Conservation (phyloP, 2,329 filamentous ascomycete species). For the Neonectria coccinea region DNA sequence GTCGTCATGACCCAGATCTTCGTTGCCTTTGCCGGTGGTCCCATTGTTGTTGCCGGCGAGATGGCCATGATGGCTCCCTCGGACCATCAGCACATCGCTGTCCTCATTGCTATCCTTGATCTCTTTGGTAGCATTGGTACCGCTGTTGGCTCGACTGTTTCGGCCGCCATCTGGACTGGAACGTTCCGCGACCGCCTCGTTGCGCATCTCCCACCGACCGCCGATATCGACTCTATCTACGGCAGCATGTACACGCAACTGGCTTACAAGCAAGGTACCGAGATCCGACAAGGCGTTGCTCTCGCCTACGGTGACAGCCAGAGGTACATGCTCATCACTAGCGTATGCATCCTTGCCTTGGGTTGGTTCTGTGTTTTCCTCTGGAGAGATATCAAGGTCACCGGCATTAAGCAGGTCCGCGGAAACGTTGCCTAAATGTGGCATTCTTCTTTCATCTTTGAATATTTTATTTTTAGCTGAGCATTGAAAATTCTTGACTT, state of each 20-base stretch:
- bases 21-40: slow-evolving; percentile 69
- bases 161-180: slow-evolving; percentile 73
- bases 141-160: slow-evolving; percentile 69
- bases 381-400: slow-evolving; percentile 67
- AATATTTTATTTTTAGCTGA: no score
- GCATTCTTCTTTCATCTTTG: background rate
- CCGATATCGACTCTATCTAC: slow-evolving; percentile 58
- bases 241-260: slow-evolving; percentile 65
- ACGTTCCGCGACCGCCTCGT: slow-evolving; percentile 65
- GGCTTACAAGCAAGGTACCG: slow-evolving; percentile 61
- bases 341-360: slow-evolving; percentile 57
- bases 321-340: slow-evolving; percentile 63
- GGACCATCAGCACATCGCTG: slow-evolving; percentile 71
- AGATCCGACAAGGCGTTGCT: slow-evolving; percentile 67
- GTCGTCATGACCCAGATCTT: slow-evolving; percentile 73
- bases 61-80: slow-evolving; percentile 71
- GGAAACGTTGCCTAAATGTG: slow-evolving; percentile 52
- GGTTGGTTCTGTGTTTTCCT: slow-evolving; percentile 51
- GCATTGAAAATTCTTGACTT: no score
- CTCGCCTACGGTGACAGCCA: slow-evolving; percentile 69
- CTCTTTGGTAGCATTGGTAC: slow-evolving; percentile 71
- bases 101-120: slow-evolving; percentile 70
- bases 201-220: slow-evolving; percentile 60
- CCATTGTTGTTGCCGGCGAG: slow-evolving; percentile 70
- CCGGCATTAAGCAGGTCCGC: slow-evolving; percentile 56